Base-by-base conservation (phyloP, 805 yeast genomes). In the Zygotorulaspora florentina region DNA sequence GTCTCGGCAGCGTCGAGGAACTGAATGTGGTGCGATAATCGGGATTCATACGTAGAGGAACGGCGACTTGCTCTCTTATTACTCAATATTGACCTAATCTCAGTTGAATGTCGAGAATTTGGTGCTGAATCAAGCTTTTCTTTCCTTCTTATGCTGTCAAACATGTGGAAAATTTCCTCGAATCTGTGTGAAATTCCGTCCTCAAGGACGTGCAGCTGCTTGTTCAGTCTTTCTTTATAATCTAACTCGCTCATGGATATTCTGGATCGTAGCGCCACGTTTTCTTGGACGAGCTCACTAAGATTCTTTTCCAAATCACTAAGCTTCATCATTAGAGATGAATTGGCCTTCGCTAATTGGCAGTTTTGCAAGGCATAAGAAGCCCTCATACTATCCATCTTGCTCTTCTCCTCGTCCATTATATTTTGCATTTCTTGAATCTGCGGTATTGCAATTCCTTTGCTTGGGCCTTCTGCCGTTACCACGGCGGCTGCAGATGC, bases 261-360 rank as follows among this genome's bases (percentile, higher is more conserved):
- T 34, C 58, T 61, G 1, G 73, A 69, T 46, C 76, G 64, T 28
- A 76, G 56, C 28, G 59, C 57, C 45, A 74, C 66, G 52, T 79
- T 80, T 50, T 79, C 82, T 47, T 70, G 73, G 11, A 73, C 70
- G 53, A 80, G 59, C 15, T 74, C 77, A 17, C 72, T 67, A 18
- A 81, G 59, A 47, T 70, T 74, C 10, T 64, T 58, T 59, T 83
- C 87, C 59, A 85, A 60, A 25, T 73, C 78, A 3, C 74, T 62
- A 20, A 83, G 67, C 51, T 71, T 76, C 31, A 72, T 59, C 71
- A 75, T 68, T 58, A 83, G 65, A 17, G 70, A 59, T 2, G 83
- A 74, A 58, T 80, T 82, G 40, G 74, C 76, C 50, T 72, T 77
- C 1, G 87, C 87, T 23, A 85, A 62, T n/a, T 75, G 73, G 43